Base-by-base conservation (phyloP, 331 rosid species). In the Malus hybrid region DNA sequence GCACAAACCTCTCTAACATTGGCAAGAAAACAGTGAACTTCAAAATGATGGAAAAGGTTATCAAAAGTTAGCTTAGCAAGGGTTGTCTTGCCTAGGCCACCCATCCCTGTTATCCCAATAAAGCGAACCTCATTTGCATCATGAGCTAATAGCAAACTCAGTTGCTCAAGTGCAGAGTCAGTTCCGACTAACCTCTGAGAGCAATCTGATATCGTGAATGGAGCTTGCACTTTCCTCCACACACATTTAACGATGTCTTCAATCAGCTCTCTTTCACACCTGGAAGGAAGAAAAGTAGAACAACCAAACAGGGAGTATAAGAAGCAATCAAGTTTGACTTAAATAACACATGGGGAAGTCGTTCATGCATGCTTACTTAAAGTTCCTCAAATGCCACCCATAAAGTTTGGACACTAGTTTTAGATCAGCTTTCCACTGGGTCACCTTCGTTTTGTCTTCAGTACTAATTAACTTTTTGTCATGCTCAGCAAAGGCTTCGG, bases 21-120 rank as follows among this genome's bases (percentile, higher is more conserved):
- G 4, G 8, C 8, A 20, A 80, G 83, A 80, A 74, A 33, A 1
- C 70, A 44, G 29, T 67, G 1, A 13, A 67, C 55, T 32, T 74
- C 72, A 65, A 74, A 75, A 19, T 69, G 14, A 36, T 10, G 50
- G 10, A 65, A n/a, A 2, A 74, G 13, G 18, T 10, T 73, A 6
- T 61, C 22, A 42, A 10, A 74, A 32, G 69, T 20, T 27, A 42
- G 65, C n/a, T 20, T 48, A 15, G 79, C 79, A 68, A 80, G 31
- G 71, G 83, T 80, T 62, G 79, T 67, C 56, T 80, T 80, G 22
- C 83, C 79, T 16, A 73, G 16, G 28, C 83, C 79, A 31, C 79
- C 79, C 79, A 79, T 73, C 69, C 79, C 79, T 48, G 75, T 68
- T 68, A 80, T 69, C 56, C 83, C 83, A 59, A 74, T 19, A 22